phyloP scores from a whole-genome alignment of 2,329 filamentous ascomycete species.

The Fusarium penzigii region DNA sequence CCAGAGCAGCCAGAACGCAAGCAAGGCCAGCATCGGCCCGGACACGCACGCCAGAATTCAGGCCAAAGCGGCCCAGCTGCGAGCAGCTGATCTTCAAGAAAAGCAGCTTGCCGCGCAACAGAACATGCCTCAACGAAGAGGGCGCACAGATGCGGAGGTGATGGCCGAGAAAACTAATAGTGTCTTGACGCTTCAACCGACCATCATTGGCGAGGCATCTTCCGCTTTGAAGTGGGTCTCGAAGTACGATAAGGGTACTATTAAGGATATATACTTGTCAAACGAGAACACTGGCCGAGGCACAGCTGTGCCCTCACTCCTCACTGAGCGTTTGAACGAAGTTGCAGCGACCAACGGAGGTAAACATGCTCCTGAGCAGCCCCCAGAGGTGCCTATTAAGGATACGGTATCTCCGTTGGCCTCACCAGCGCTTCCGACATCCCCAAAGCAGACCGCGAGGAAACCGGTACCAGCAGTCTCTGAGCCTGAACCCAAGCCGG shows the following conservation, averaged over 20 bases:
- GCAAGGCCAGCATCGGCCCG: slow-evolving; percentile 82
- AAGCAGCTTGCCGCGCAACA: slow-evolving; percentile 43
- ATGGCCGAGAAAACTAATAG: slow-evolving; percentile 80
- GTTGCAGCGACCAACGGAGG: slow-evolving; percentile 11
- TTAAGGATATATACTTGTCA: slow-evolving; percentile 82
- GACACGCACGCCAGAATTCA: slow-evolving; percentile 94
- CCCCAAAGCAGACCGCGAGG: slow-evolving; percentile 15
- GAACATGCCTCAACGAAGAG: slow-evolving; percentile 46
- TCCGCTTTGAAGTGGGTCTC: slow-evolving; percentile 96
- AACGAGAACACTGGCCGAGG: slow-evolving; percentile 74
- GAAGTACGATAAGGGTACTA: slow-evolving; percentile 88
- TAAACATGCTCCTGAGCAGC: slow-evolving; percentile 25
- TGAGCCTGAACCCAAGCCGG: slow-evolving; percentile 7
- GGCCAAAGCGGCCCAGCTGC: slow-evolving; percentile 82
- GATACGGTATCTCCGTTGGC: slow-evolving; percentile 24
- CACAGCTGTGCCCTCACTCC: slow-evolving; percentile 35
- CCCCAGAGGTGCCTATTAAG: slow-evolving; percentile 47
- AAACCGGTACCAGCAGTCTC: slow-evolving; percentile 19
- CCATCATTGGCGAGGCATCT: slow-evolving; percentile 82
- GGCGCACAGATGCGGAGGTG: slow-evolving; percentile 56
- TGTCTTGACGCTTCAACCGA: slow-evolving; percentile 82
- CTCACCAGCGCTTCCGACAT: slow-evolving; percentile 28
- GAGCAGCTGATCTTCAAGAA: slow-evolving; percentile 67
- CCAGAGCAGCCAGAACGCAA: slow-evolving; percentile 51
- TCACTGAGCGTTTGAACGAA: slow-evolving; percentile 37